These are phyloP conservation scores for Globisporangium perplexum DNA, from an alignment of 352 stramenopile species.

Conservation along the genomic window DNA sequence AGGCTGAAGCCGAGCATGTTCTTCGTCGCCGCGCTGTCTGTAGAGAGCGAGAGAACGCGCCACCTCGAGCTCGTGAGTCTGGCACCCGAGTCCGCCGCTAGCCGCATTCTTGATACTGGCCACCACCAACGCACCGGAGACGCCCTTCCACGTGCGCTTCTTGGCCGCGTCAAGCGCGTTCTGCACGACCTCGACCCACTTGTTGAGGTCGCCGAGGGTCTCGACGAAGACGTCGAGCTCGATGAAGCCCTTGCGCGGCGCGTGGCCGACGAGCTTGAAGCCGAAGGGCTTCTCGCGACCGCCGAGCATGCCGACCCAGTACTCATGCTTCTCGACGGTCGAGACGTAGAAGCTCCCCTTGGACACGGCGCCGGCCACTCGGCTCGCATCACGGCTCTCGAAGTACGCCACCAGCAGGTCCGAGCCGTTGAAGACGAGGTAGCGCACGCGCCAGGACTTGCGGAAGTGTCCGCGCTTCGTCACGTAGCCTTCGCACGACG, in stretches of 20 bases:
- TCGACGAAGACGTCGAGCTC: conserved; percentile 83
- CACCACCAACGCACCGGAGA: background rate
- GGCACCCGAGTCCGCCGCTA: background rate
- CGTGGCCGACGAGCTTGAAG: conserved; percentile 84
- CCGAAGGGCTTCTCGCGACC: conserved; percentile 69
- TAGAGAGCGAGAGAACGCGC: background rate
- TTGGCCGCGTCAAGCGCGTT: conserved; percentile 59
- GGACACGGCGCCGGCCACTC: conserved; percentile 17
- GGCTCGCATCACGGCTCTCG: conserved; percentile 57
- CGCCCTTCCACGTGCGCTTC: conserved; percentile 29
- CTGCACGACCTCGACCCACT: conserved; percentile 77
- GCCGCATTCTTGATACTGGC: background rate
- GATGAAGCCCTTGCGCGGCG: conserved; percentile 63
- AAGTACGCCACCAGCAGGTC: conserved; percentile 69
- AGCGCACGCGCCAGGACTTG: conserved; percentile 82
- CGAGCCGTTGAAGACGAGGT: conserved; percentile 66
- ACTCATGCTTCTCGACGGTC: conserved; percentile 75
- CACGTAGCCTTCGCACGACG: conserved; percentile 82
- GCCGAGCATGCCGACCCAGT: conserved; percentile 61
- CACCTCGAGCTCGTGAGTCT: background rate
- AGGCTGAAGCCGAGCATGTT: conserved; percentile 52
- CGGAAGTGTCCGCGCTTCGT: conserved; percentile 81
- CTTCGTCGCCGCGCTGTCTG: conserved; percentile 32
- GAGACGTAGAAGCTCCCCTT: conserved; percentile 79
- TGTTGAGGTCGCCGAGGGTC: conserved; percentile 46